Evolutionary conservation across 2,329 filamentous ascomycete genomes (phyloP), one percentile per base, ranked within the genome.

Genomic region (Aureobasidium pullulans): DNA sequence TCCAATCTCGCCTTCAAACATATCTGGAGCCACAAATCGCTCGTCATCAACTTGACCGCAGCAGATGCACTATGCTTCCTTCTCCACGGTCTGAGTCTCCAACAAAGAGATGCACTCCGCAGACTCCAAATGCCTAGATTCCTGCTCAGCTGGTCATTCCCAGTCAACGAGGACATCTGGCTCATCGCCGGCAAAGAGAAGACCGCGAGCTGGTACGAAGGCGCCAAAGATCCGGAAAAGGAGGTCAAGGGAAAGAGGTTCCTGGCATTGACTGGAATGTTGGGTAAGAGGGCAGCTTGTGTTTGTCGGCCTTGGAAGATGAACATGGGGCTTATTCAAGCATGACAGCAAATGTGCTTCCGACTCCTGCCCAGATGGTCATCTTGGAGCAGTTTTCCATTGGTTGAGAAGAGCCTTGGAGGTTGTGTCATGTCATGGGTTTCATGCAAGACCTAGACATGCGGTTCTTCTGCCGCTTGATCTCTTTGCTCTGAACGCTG

Each of bases 61-160:
- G 39, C 59, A 19, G 62, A 63, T 37, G 39, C 62, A 8, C 52
- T 63, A 5, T 61, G 60, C 46, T 63, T 63, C n/a, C 57, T 63
- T 28, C 54, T 60, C 9, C 60, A 63, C 19, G 59, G 54, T 9
- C 50, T 63, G 2, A 57, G 49, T 15, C 40, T 53, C n/a, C 23
- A 49, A 6, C 61, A 63, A 19, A 57, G 60, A 31, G 49, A 40
- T 6, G 59, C 59, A 9, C 43, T 63, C 6, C 43, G 59, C 31
- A 53, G 59, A 28, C 36, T 63, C n/a, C 42, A 60, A 11, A 36
- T 63, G 4, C 47, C 61, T 4, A 47, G 59, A 15, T 61, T 63
- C 40, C 52, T 63, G 42, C 44, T 63, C 16, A 46, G 36, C 19
- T 63, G 61, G 59, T 42, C 52, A 5, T 47, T 60, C 9, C 56